A percentile compares a stretch with the other conserved stretches of the same genome.
Conservation (phyloP, 768 basidiomycete genomes). For the Strobilomyces echinocephalus region DNA sequence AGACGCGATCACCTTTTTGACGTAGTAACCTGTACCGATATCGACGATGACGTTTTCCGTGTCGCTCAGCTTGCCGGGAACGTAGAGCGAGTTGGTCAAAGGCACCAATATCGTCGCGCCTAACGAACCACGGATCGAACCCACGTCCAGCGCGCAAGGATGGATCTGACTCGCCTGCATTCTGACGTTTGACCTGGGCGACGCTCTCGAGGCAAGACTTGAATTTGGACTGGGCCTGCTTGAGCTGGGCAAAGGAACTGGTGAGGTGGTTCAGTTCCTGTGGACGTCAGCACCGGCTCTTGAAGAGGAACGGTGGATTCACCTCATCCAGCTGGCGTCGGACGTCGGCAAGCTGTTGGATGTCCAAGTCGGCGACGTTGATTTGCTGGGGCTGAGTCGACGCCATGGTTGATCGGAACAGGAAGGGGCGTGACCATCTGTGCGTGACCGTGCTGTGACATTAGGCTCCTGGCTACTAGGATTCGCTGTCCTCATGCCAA, state of each 20-base stretch:
- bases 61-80: constrained; percentile 85
- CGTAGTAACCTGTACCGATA: constrained; percentile 94
- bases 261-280: constrained; percentile 93
- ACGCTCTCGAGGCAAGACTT: constrained; percentile 80
- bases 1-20: constrained; percentile 69
- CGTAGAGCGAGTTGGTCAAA: constrained; percentile 90
- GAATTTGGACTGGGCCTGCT: constrained; percentile 92
- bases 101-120: constrained; percentile 90
- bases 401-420: constrained; percentile 29
- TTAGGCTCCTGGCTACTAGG: constrained; percentile 3
- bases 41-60: constrained; percentile 88
- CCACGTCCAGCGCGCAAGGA: neutral
- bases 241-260: constrained; percentile 87
- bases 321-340: constrained; percentile 92
- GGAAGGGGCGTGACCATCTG: constrained; percentile 2
- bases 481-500: too few species aligned
- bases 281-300: neutral
- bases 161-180: constrained; percentile 42
- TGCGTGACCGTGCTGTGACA: constrained; percentile 12
- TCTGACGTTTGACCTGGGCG: constrained; percentile 64
- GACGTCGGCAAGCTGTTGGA: constrained; percentile 84
- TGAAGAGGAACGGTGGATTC: constrained; percentile 1
- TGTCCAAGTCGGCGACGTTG: constrained; percentile 76
- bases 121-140: constrained; percentile 27
- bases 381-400: constrained; percentile 59